Percentiles rank a stretch among this genome's conserved stretches.
Evolutionary conservation across 2,329 filamentous ascomycete genomes (phyloP).

Genomic region (Dothiorella sarmentorum): DNA sequence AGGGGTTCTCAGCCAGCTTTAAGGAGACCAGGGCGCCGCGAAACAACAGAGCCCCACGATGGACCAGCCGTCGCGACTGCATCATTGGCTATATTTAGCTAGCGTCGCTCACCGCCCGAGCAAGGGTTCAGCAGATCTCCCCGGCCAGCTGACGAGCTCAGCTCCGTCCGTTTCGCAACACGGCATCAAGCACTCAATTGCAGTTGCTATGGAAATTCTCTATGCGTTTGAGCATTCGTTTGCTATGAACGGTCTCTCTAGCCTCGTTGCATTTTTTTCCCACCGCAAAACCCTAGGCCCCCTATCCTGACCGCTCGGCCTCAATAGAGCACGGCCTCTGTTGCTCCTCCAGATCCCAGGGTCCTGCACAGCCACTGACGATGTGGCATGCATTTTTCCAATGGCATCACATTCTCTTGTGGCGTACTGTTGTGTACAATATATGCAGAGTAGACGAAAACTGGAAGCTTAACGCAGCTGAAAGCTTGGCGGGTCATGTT

Average conservation of each 20-base stretch:
- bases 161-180: slow-evolving; percentile 6
- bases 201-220: too few relatives aligned
- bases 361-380: slow-evolving; percentile 10
- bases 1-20: slow-evolving; percentile 12
- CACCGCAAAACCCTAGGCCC: not conserved
- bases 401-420: not conserved
- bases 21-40: slow-evolving; percentile 18
- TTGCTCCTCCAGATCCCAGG: slow-evolving; percentile 8
- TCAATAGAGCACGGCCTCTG: slow-evolving; percentile 13
- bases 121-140: slow-evolving; percentile 14
- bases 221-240: not conserved
- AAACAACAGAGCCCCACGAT: slow-evolving; percentile 19
- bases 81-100: slow-evolving; percentile 17
- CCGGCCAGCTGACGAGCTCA: slow-evolving; percentile 2
- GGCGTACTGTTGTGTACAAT: not conserved
- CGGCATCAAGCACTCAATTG: not conserved
- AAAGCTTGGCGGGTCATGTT: not conserved
- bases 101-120: slow-evolving; percentile 17
- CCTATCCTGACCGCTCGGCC: slow-evolving; percentile 10
- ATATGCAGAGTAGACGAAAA: not conserved
- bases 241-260: not conserved
- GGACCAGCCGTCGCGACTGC: slow-evolving; percentile 13
- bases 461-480: not conserved
- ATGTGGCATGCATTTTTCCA: slow-evolving; percentile 1
- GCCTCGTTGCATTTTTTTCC: not conserved